phyloP scores from a whole-genome alignment of 345 rosid species.

The Ceriops decandra region DNA sequence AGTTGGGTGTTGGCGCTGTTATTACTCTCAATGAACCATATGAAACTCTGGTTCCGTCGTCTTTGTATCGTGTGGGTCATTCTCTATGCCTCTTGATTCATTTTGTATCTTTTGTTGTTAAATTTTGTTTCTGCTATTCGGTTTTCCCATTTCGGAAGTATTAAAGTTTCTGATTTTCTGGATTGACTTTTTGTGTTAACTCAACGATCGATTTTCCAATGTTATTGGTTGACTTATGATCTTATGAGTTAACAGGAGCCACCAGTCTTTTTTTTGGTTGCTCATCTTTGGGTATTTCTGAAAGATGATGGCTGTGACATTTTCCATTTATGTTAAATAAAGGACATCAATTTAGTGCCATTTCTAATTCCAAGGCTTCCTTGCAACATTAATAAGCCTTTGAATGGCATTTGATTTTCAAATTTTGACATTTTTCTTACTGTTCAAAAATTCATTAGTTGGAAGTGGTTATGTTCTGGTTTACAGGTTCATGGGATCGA shows the following conservation, averaged over 20 bases:
- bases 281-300: neutral
- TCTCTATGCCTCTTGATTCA: neutral
- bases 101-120: too few relatives aligned
- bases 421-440: neutral
- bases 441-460: neutral
- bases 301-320: neutral
- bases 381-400: too few relatives aligned
- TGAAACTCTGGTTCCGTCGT: constrained; percentile 74
- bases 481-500: constrained; percentile 72
- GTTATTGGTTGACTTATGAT: too few relatives aligned
- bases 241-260: too few relatives aligned
- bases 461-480: constrained; percentile 1
- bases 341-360: too few relatives aligned
- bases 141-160: neutral
- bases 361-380: too few relatives aligned
- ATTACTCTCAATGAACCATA: constrained; percentile 78
- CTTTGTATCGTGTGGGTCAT: constrained; percentile 58
- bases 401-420: neutral
- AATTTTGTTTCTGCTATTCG: too few relatives aligned
- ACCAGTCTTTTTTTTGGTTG: too few relatives aligned
- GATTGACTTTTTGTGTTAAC: neutral
- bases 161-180: neutral
- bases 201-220: neutral
- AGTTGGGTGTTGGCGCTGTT: constrained; percentile 74
- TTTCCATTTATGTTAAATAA: neutral